A percentile compares a stretch with the other conserved stretches of the same genome.
These are phyloP conservation scores for Kodamaea laetipori DNA, from an alignment of 805 yeast species.

Conservation along the genomic window DNA sequence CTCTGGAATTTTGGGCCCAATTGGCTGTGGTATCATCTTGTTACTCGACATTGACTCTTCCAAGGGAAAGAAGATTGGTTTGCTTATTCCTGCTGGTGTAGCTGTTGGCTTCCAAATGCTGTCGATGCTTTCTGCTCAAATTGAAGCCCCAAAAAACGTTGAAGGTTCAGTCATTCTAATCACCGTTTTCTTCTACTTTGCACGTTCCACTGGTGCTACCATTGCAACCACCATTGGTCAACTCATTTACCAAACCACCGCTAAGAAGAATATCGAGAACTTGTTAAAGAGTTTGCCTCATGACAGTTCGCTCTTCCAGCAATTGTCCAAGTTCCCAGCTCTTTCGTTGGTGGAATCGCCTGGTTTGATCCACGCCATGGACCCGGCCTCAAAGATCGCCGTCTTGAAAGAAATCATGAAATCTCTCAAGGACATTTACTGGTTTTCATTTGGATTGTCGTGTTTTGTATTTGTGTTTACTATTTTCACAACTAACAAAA, in stretches of 20 bases:
- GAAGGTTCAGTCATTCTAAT: slow-evolving; percentile 17
- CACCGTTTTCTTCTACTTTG: slow-evolving; percentile 18
- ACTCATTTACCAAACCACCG: slow-evolving; percentile 31
- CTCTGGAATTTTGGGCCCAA: slow-evolving; percentile 31
- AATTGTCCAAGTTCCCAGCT: slow-evolving; percentile 17
- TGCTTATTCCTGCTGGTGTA: slow-evolving; percentile 37
- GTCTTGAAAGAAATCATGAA: slow-evolving; percentile 35
- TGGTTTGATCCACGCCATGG: slow-evolving; percentile 26
- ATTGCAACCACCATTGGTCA: slow-evolving; percentile 5
- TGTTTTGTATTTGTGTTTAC: slow-evolving; percentile 31
- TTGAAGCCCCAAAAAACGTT: slow-evolving; percentile 19
- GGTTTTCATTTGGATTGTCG: slow-evolving; percentile 40
- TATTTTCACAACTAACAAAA: slow-evolving; percentile 42
- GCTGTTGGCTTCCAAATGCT: slow-evolving; percentile 41
- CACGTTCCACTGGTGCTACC: slow-evolving; percentile 9
- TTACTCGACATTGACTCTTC: slow-evolving; percentile 26
- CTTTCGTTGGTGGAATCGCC: slow-evolving; percentile 28
- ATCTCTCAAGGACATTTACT: slow-evolving; percentile 36
- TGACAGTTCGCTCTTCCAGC: slow-evolving; percentile 16
- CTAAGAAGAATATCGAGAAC: slow-evolving; percentile 89
- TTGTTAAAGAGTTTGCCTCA: slow-evolving; percentile 21
- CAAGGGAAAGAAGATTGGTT: slow-evolving; percentile 31
- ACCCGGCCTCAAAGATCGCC: slow-evolving; percentile 22
- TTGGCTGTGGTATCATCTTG: slow-evolving; percentile 39
- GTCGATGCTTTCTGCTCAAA: slow-evolving; percentile 21